Conservation (phyloP, 176 grass and related monocot species). For the Juncus effusus region DNA sequence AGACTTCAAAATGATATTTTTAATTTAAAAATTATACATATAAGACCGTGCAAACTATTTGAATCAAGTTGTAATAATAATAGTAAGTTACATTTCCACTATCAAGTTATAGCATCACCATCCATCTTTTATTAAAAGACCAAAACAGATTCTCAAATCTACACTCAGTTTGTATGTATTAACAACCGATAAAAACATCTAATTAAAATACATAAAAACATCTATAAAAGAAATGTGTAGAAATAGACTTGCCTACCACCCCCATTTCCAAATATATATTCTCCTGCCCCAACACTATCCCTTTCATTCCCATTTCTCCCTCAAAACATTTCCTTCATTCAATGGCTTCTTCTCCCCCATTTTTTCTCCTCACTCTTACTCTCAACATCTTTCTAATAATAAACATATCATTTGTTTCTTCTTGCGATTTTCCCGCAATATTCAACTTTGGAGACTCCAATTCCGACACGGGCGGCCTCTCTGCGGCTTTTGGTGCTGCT, state of each 20-base stretch:
- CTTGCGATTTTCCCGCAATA: conserved; percentile 73
- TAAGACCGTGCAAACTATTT: no score
- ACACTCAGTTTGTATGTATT: neutral
- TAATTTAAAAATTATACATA: no score
- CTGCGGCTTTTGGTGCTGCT: conserved; percentile 68
- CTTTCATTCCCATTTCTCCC: neutral
- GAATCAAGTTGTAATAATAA: no score
- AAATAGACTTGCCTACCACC: neutral
- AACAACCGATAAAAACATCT: neutral
- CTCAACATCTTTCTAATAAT: conserved; percentile 7
- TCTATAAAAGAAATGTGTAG: no score
- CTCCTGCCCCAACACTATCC: neutral
- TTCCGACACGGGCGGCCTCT: conserved; percentile 93
- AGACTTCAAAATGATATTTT: no score
- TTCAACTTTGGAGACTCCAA: conserved; percentile 99
- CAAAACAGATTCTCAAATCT: neutral
- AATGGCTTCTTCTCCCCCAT: conserved; percentile 15
- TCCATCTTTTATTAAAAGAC: conserved; percentile 1
- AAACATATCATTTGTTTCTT: neutral
- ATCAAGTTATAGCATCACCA: no score
- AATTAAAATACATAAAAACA: no score
- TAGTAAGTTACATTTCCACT: no score
- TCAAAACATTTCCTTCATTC: neutral
- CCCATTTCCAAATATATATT: conserved; percentile 7
- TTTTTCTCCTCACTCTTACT: neutral